Conservation (phyloP, 2,329 filamentous ascomycete genomes). For the Colletotrichum chlorophyti region DNA sequence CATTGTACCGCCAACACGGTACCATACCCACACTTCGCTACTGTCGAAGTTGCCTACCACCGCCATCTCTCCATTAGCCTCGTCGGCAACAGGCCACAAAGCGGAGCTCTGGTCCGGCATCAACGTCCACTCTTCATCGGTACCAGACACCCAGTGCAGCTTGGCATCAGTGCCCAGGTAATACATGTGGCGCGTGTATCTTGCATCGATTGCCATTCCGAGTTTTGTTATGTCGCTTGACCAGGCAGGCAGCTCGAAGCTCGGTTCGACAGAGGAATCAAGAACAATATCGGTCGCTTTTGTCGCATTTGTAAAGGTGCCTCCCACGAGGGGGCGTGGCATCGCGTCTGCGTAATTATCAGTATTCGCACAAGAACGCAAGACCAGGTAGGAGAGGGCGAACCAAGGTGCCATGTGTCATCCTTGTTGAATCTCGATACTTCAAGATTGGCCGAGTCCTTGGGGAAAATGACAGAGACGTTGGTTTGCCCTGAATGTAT, state of each 20-base stretch:
- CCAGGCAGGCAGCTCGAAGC: conserved; percentile 17
- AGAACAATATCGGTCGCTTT: conserved; percentile 9
- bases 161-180: conserved; percentile 45
- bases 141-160: conserved; percentile 39
- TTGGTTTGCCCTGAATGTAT: conserved; percentile 38
- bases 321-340: conserved; percentile 37
- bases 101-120: conserved; percentile 31
- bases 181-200: conserved; percentile 34
- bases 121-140: conserved; percentile 38
- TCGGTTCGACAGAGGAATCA: not conserved
- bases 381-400: not conserved
- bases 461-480: conserved; percentile 42
- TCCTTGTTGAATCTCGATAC: conserved; percentile 37
- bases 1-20: conserved; percentile 38
- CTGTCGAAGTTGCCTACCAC: conserved; percentile 35
- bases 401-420: conserved; percentile 41
- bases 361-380: conserved; percentile 15
- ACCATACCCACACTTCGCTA: conserved; percentile 41
- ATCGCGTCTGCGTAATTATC: conserved; percentile 37
- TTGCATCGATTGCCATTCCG: conserved; percentile 34
- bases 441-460: conserved; percentile 40
- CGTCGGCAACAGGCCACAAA: conserved; percentile 41
- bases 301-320: not conserved
- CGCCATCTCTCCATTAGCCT: conserved; percentile 36
- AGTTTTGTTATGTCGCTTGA: not conserved